Base-by-base conservation (phyloP, 2,329 filamentous ascomycete genomes). In the Sarocladium brachiariae region DNA sequence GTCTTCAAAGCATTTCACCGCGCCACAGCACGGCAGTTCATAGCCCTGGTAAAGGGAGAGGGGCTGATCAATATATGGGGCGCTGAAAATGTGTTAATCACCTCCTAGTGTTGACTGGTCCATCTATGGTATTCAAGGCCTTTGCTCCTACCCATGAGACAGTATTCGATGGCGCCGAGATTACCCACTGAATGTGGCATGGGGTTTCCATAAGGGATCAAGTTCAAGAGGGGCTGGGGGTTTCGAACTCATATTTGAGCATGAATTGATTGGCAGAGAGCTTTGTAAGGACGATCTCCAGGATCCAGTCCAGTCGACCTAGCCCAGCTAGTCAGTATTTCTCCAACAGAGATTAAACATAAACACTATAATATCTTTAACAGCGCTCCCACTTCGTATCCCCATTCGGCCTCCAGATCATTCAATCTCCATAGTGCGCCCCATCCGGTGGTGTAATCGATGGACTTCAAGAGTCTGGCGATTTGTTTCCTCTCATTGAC, bases 401-500 rank as follows among this genome's bases (percentile, higher is more conserved):
- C 63, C 64, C 64, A 66, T 49, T 63, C 63, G 13, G 58, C 58
- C 48, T 76, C 70, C 2, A 77, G 55, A 58, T 77, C 74, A 2
- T 64, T 64, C 43, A 75, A 63, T n/a, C 74, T 65, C 74, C 73
- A 77, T 31, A 66, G 64, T 3, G 70, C 69, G 18, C 69, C 72
- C 74, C 74, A 77, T 2, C 74, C 73, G 1, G 72, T 77, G 7
- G 69, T 64, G 3, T 64, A 59, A 52, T 77, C 73, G 21, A 77
- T 74, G 4, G 63, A 64, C 10, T 65, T 67, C 16, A 77, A 68
- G 2, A 72, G 57, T 8, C 66, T 60, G 0, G 63, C 59, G 5
- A 71, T 59, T 21, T 63, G 57, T 2, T 63, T 56, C 8, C 64
- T 65, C 49, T 71, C 64, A 19, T 57, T 56, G 1, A 61, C 63